Conservation (phyloP, 2,329 filamentous ascomycete species). For the Exophiala lecanii-corni region DNA sequence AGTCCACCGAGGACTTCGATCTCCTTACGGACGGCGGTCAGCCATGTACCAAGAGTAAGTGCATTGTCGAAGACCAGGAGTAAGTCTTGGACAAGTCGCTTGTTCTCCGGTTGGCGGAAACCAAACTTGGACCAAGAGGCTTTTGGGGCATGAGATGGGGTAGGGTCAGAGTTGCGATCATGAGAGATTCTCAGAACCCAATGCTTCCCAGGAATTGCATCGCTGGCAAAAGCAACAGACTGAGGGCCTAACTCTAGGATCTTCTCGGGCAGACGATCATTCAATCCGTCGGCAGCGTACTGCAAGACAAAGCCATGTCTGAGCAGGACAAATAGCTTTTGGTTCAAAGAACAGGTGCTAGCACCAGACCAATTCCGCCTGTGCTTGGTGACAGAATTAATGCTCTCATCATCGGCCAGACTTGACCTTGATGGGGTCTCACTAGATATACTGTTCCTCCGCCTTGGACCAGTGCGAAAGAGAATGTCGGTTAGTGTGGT, state of each 20-base stretch:
- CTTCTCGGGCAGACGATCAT: slow-evolving; percentile 44
- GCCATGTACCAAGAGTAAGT: slow-evolving; percentile 43
- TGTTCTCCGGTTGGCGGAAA: slow-evolving; percentile 33
- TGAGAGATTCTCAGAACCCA: slow-evolving; percentile 45
- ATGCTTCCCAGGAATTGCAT: slow-evolving; percentile 46
- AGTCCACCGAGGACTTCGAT: slow-evolving; percentile 45
- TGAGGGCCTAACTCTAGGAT: slow-evolving; percentile 42
- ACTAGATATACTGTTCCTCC: slow-evolving; percentile 29
- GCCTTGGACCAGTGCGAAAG: slow-evolving; percentile 64
- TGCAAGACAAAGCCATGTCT: slow-evolving; percentile 44
- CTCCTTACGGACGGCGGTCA: slow-evolving; percentile 41
- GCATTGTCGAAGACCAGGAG: slow-evolving; percentile 42
- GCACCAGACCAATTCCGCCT: slow-evolving; percentile 34
- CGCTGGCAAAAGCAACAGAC: slow-evolving; percentile 46
- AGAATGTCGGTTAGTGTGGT: slow-evolving; percentile 41
- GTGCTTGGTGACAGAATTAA: slow-evolving; percentile 28
- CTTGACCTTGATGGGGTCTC: slow-evolving; percentile 8
- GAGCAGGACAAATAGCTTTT: slow-evolving; percentile 44
- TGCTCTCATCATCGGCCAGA: slow-evolving; percentile 27
- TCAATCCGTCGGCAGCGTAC: slow-evolving; percentile 41
- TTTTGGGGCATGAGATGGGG: slow-evolving; percentile 29
- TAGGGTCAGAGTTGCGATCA: slow-evolving; percentile 17
- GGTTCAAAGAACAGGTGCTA: slow-evolving; percentile 33
- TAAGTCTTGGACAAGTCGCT: slow-evolving; percentile 36
- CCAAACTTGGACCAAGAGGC: slow-evolving; percentile 36